Conservation (phyloP, 345 rosid genomes). For the Psidium guajava region DNA sequence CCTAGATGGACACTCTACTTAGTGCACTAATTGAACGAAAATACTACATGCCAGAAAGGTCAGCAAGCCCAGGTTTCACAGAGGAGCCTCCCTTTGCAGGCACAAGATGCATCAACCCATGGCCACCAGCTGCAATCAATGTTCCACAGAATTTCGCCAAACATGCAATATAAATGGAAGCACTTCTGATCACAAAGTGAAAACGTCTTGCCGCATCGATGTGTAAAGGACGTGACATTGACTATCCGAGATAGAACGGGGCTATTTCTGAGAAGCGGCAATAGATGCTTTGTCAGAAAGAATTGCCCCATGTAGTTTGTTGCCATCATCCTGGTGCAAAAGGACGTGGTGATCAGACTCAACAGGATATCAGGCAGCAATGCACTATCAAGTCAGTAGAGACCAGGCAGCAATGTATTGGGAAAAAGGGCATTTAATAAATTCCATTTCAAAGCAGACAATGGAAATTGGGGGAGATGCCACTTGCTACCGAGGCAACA, state of each 20-base stretch:
- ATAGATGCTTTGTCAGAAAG: constrained; percentile 52
- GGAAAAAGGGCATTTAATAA: not conserved
- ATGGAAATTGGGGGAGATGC: too few species aligned
- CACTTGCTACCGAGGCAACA: not conserved
- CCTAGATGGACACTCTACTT: not conserved
- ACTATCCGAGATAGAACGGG: constrained; percentile 74
- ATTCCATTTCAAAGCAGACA: not conserved
- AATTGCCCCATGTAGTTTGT: constrained; percentile 76
- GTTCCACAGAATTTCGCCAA: not conserved
- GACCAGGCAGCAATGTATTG: not conserved
- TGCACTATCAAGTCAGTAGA: not conserved
- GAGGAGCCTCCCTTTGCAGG: not conserved
- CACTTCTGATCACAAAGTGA: not conserved
- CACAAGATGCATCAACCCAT: not conserved
- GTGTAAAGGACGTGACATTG: constrained; percentile 89
- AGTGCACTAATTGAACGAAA: not conserved
- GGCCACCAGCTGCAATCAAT: not conserved
- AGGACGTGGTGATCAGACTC: constrained; percentile 5
- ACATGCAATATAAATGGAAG: not conserved
- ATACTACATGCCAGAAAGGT: not conserved
- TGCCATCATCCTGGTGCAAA: constrained; percentile 62
- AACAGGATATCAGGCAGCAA: not conserved
- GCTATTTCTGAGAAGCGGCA: constrained; percentile 78
- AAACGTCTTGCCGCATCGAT: constrained; percentile 42
- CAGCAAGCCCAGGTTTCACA: not conserved